These are phyloP conservation scores for Psilocybe cyanescens DNA, from an alignment of 768 basidiomycete species.

Conservation along the genomic window DNA sequence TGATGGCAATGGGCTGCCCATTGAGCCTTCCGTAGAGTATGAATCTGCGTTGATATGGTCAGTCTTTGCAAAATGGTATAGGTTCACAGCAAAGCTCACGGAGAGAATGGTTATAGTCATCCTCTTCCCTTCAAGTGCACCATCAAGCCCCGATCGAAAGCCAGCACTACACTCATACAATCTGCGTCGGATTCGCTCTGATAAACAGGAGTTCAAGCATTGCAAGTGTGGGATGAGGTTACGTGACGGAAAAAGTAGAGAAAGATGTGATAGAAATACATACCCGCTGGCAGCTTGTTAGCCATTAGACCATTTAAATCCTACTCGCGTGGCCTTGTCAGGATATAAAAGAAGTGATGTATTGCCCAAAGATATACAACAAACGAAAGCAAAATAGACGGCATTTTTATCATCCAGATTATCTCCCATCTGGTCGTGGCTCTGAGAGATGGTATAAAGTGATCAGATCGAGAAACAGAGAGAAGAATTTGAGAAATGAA, in stretches of 20 bases:
- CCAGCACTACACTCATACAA: constrained; percentile 21
- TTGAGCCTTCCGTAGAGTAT: constrained; percentile 22
- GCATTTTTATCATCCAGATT: constrained; percentile 7
- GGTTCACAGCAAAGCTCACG: neutral
- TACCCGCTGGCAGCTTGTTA: too few relatives aligned
- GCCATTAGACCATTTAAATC: too few relatives aligned
- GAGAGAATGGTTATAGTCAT: constrained; percentile 21
- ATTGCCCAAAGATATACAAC: constrained; percentile 15
- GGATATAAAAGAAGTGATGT: neutral
- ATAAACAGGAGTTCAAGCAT: neutral
- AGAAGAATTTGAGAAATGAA: constrained; percentile 14
- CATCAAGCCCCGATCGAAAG: constrained; percentile 29
- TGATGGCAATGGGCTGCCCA: constrained; percentile 28
- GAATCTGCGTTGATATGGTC: constrained; percentile 25
- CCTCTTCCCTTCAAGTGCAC: constrained; percentile 30
- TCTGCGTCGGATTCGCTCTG: constrained; percentile 17
- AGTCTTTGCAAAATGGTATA: neutral
- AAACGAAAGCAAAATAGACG: constrained; percentile 7
- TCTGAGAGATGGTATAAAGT: constrained; percentile 24
- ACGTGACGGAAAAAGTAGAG: neutral
- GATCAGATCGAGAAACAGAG: neutral
- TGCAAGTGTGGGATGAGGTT: too few relatives aligned
- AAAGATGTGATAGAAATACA: neutral
- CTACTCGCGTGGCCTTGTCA: neutral
- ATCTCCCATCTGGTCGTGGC: constrained; percentile 39